These are phyloP conservation scores for Phytophthora constricta DNA, from an alignment of 352 stramenopile species.

Conservation along the genomic window DNA sequence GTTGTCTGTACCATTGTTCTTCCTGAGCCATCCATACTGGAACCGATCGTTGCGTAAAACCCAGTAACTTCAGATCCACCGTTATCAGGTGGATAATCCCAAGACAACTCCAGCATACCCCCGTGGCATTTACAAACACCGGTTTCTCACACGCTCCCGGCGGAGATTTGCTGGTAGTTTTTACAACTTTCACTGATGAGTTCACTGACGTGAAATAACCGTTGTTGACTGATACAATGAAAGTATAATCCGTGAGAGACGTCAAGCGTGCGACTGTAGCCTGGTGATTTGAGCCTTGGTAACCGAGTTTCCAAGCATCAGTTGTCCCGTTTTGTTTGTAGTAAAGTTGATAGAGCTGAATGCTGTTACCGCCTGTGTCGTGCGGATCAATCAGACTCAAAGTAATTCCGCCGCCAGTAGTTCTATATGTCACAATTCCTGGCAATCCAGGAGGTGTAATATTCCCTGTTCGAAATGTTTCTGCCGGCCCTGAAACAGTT, in stretches of 20 bases:
- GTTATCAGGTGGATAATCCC: conserved; percentile 48
- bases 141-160: conserved; percentile 51
- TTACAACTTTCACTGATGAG: conserved; percentile 36
- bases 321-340: conserved; percentile 28
- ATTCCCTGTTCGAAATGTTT: conserved; percentile 31
- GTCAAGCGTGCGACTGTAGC: conserved; percentile 43
- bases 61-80: conserved; percentile 38
- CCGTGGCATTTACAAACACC: conserved; percentile 29
- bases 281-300: conserved; percentile 29
- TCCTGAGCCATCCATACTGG: conserved; percentile 39
- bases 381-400: conserved; percentile 50
- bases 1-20: conserved; percentile 19
- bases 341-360: conserved; percentile 50
- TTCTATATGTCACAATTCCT: conserved; percentile 21
- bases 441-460: conserved; percentile 41
- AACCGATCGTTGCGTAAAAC: conserved; percentile 42
- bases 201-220: conserved; percentile 51
- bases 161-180: conserved; percentile 50
- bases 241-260: conserved; percentile 40
- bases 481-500: conserved; percentile 24
- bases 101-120: conserved; percentile 59
- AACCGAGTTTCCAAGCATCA: conserved; percentile 46
- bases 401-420: conserved; percentile 59
- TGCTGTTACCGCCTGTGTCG: conserved; percentile 52
- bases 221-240: conserved; percentile 55